phyloP scores from a whole-genome alignment of 768 basidiomycete genomes.

The Plicaturopsis crispa region DNA sequence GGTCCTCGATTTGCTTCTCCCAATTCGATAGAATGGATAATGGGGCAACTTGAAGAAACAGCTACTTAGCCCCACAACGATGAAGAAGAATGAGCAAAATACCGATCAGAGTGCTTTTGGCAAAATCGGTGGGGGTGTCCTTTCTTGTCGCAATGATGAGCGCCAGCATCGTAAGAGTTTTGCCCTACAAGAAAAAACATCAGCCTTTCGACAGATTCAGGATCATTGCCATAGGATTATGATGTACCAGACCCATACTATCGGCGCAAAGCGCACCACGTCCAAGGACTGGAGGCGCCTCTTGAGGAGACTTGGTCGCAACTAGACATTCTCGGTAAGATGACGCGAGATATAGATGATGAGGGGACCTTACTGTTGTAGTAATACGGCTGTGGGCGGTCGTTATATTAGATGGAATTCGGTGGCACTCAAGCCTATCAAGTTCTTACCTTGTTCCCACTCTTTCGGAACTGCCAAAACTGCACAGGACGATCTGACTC shows the following conservation, averaged over 20 bases:
- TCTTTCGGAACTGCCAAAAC: conserved; percentile 76
- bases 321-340: conserved; percentile 34
- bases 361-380: conserved; percentile 48
- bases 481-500: conserved; percentile 73
- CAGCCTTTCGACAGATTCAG: conserved; percentile 28
- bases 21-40: conserved; percentile 84
- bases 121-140: conserved; percentile 48
- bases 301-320: conserved; percentile 76
- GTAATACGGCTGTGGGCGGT: conserved; percentile 42
- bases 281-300: conserved; percentile 55
- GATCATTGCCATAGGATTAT: neutral
- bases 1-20: conserved; percentile 79
- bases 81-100: conserved; percentile 10
- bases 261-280: conserved; percentile 86
- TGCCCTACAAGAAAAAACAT: conserved; percentile 52
- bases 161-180: conserved; percentile 85
- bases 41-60: conserved; percentile 52
- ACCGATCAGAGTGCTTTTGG: conserved; percentile 78
- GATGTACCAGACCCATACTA: conserved; percentile 71
- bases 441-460: conserved; percentile 40
- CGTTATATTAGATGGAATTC: neutral
- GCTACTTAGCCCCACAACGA: neutral
- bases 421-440: neutral
- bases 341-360: neutral
- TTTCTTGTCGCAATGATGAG: conserved; percentile 71